Base-by-base conservation (phyloP, 495 filamentous ascomycete species). In the Cercophora samala region DNA sequence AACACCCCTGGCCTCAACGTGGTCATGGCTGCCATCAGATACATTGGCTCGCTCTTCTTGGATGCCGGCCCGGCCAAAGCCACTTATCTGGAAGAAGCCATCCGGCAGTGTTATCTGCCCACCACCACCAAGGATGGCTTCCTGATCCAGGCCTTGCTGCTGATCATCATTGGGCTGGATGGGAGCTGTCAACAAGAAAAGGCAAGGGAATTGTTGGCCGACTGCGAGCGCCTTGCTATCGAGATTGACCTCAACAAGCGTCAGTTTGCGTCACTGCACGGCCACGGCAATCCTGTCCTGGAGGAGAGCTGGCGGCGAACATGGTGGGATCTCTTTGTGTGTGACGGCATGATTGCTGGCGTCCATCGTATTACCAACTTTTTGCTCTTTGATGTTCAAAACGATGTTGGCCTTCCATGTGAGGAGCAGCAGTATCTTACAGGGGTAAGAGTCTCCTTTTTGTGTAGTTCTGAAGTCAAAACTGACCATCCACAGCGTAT, bases 261-360 rank as follows among this genome's bases (percentile, higher is more conserved):
- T 61, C 72, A 79, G 21, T 86, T 82, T 70, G 82, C 84, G 22
- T 69, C 76, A 1, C 65, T 79, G 3, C 74, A 83, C 63, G 83
- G 82, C n/a, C 74, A 75, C 52, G 78, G 79, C 22, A 80, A 82
- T 59, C 77, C 78, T 21, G 77, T 84, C 32, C 66, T 85, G 42
- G 84, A 85, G 69, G 93, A 97, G 73, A 89, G 89, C 72, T 87
- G 91, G 84, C 83, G 93, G 25, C 84, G 93, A 53, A 96, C 92
- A 18, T 96, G 92, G 93, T 97, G 93, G 93, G 91, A 96, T 69
- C 76, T 97, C 60, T 96, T 89, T 72, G 86, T 93, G 54, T 84
- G 92, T 17, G 92, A 96, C 68, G 88, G 88, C 46, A 84, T 86
- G 85, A 78, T 86, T 67, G 82, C 85, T 66, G 84, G 83, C 32